Conservation (phyloP, 129 eudicot genomes). For the sunflower (Helianthus annuus) region DNA sequence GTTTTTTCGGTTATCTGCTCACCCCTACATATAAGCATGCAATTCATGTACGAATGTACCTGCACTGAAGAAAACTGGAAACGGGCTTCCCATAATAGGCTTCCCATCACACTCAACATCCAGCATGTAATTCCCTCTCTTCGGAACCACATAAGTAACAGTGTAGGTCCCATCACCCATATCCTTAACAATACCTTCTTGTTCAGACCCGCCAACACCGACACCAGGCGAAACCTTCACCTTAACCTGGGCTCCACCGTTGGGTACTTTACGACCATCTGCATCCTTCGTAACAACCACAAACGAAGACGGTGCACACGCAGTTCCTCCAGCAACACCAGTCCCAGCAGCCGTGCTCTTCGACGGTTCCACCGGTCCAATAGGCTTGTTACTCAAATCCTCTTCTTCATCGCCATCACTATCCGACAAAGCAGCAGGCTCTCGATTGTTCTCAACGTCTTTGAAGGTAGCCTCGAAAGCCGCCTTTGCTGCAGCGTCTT, state of each 20-base stretch:
- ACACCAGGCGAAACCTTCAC: conserved; percentile 82
- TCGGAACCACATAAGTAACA: conserved; percentile 87
- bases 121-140: conserved; percentile 95
- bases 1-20: no score
- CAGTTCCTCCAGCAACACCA: conserved; percentile 93
- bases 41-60: conserved; percentile 58
- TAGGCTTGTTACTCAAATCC: conserved; percentile 68
- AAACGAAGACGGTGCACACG: conserved; percentile 73
- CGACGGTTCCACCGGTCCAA: conserved; percentile 88
- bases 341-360: conserved; percentile 96
- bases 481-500: conserved; percentile 92
- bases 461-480: conserved; percentile 97
- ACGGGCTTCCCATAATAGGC: conserved; percentile 92
- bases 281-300: conserved; percentile 81
- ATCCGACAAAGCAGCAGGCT: conserved; percentile 46
- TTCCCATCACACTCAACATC: conserved; percentile 89
- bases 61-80: conserved; percentile 93
- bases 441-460: conserved; percentile 51
- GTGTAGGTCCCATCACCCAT: conserved; percentile 92
- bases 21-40: background rate
- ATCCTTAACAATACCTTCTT: conserved; percentile 93
- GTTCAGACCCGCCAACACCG: conserved; percentile 89
- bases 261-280: conserved; percentile 70
- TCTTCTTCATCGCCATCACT: conserved; percentile 67
- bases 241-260: conserved; percentile 78